Evolutionary conservation across 257 asterid species (phyloP).

Genomic region (Coffea eugenioides): DNA sequence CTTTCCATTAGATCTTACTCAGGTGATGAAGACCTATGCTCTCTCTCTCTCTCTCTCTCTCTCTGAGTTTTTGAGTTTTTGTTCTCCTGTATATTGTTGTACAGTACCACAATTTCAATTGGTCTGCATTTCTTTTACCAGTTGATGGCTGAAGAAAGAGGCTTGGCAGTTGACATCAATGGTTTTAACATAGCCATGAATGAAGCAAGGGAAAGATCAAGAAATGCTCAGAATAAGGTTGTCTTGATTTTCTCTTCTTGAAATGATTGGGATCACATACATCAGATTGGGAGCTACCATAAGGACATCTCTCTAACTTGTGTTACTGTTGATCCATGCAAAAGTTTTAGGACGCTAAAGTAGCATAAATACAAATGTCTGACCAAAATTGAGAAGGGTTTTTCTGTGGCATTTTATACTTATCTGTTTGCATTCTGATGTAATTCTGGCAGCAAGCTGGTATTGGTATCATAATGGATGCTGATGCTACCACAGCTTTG

Average conservation of each 20-base stretch:
- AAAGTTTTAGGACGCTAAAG: background rate
- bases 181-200: slow-evolving; percentile 75
- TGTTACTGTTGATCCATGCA: background rate
- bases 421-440: background rate
- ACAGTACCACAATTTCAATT: slow-evolving; percentile 8
- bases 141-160: slow-evolving; percentile 98
- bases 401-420: slow-evolving; percentile 9
- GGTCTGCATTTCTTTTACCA: slow-evolving; percentile 33
- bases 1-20: slow-evolving; percentile 96
- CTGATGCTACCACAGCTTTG: slow-evolving; percentile 84
- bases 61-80: background rate
- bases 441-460: slow-evolving; percentile 61
- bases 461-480: slow-evolving; percentile 79
- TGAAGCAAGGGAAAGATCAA: slow-evolving; percentile 88
- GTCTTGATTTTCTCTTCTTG: slow-evolving; percentile 17
- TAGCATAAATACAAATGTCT: background rate
- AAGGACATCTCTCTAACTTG: background rate
- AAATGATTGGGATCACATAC: background rate
- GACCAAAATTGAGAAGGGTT: background rate
- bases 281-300: background rate
- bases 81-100: background rate
- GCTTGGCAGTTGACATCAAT: slow-evolving; percentile 71
- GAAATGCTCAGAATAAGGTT: slow-evolving; percentile 95
- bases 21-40: slow-evolving; percentile 42
- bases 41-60: background rate